Base-by-base conservation (phyloP, 1,284 basidiomycete species). In the Leccinum ponderosum region DNA sequence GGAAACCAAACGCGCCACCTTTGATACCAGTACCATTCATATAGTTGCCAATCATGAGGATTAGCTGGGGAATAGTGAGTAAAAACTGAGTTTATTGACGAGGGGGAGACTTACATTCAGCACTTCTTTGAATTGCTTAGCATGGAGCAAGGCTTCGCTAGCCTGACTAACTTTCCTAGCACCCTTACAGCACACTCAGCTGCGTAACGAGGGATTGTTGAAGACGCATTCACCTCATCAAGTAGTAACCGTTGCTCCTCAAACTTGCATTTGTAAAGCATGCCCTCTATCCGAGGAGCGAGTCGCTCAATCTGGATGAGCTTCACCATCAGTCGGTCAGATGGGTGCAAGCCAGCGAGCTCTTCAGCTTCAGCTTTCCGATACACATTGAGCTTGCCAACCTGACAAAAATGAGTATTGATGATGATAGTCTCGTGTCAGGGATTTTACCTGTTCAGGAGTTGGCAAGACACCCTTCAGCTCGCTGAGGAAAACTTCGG, bases 1-100 rank as follows among this genome's bases (percentile, higher is more conserved):
- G 90, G 86, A 99, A 99, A 59, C 97, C 97, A 70, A 95, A 97
- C 0, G 97, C 97, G 29, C 96, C 97, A 63, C 97, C 97, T 74
- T 98, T 98, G 69, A 95, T 87, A 64, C 96, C 95, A 48, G 94
- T 93, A 25, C 95, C 95, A 73, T 99, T 99, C 87, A 99, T 95
- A 75, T 95, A 99, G 75, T 99, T 99, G 63, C 97, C 97, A 71
- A 99, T 88, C 68, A 97, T 85, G 11, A 99, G 85, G 65, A 99
- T 97, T 53, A 98, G 82, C 91, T 95, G 64, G 6, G 54, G 55
- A 25, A 62, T 55, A 6, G 22, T 70, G 31, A 73, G 62, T 56
- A 17, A 68, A 51, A 53, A 47, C 15, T 22, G 48, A 35, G n/a
- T 50, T 58, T 54, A 71, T 37, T 27, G 25, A 53, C n/a, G 8